These are phyloP conservation scores for Globisporangium barbulae DNA, from an alignment of 352 stramenopile genomes.

Conservation along the genomic window DNA sequence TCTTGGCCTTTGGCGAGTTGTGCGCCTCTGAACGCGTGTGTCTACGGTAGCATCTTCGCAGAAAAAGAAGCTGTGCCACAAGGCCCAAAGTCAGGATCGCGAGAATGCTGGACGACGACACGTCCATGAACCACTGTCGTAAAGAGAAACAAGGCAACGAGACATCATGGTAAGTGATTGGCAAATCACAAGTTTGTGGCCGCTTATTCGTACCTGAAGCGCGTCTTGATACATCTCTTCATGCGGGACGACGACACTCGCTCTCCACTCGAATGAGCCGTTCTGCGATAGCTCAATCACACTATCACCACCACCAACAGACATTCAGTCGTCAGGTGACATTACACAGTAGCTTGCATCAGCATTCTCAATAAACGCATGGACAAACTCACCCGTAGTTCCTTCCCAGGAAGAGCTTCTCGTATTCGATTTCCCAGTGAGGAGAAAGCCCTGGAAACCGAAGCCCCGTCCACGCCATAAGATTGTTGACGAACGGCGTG, in stretches of 20 bases:
- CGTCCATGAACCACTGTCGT: constrained; percentile 25
- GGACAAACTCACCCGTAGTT: constrained; percentile 54
- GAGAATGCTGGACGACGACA: constrained; percentile 12
- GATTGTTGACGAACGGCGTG: constrained; percentile 26
- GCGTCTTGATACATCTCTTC: constrained; percentile 18
- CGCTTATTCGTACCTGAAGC: constrained; percentile 23
- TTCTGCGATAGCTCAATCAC: constrained; percentile 28
- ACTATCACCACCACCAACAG: constrained; percentile 13
- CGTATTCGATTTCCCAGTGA: constrained; percentile 34
- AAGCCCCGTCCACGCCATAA: constrained; percentile 19
- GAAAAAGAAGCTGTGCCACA: constrained; percentile 14
- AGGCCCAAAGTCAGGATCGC: constrained; percentile 13
- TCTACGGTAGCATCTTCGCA: background rate
- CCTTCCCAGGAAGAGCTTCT: constrained; percentile 47
- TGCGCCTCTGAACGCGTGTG: background rate
- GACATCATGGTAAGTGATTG: background rate
- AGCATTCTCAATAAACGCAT: background rate
- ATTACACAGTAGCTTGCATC: background rate
- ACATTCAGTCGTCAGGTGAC: background rate
- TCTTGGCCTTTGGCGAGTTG: constrained; percentile 1
- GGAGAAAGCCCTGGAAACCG: constrained; percentile 5
- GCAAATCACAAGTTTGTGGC: background rate
- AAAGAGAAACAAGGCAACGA: background rate
- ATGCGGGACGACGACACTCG: constrained; percentile 31
- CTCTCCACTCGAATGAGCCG: constrained; percentile 31